These are phyloP conservation scores for Periconia sp. DNA, from an alignment of 2,329 filamentous ascomycete genomes.

Conservation along the genomic window DNA sequence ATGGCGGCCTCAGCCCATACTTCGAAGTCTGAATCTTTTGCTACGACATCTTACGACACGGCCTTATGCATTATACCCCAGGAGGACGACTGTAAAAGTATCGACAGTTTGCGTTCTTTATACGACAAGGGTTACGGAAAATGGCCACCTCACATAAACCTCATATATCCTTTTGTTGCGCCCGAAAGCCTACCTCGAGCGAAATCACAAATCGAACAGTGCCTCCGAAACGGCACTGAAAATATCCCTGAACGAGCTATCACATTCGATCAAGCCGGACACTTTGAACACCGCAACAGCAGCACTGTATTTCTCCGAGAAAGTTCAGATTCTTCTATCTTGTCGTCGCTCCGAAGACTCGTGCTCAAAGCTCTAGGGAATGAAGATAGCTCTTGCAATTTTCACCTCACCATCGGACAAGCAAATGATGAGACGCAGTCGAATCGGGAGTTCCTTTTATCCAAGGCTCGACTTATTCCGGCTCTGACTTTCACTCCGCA, in stretches of 20 bases:
- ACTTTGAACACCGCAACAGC: constrained; percentile 54
- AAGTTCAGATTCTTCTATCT: background rate
- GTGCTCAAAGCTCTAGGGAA: constrained; percentile 29
- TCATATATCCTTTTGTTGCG: constrained; percentile 66
- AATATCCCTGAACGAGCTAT: constrained; percentile 5
- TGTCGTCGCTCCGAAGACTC: constrained; percentile 19
- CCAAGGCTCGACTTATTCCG: constrained; percentile 56
- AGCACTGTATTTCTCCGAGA: constrained; percentile 46
- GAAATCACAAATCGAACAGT: constrained; percentile 43
- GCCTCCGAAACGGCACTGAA: constrained; percentile 22
- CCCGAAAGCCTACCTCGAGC: constrained; percentile 51
- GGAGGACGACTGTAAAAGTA: constrained; percentile 46
- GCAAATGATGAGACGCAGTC: constrained; percentile 50
- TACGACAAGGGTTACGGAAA: constrained; percentile 63
- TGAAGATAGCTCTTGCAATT: constrained; percentile 27
- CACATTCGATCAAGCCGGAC: constrained; percentile 45
- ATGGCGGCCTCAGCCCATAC: constrained; percentile 21
- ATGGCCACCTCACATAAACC: constrained; percentile 69
- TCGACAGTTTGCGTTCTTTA: constrained; percentile 60
- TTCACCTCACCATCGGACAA: constrained; percentile 65
- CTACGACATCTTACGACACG: constrained; percentile 55
- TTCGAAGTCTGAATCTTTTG: constrained; percentile 10
- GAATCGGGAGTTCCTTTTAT: constrained; percentile 54
- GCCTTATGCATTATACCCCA: constrained; percentile 64
- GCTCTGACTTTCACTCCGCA: constrained; percentile 52